Conservation (phyloP, 495 filamentous ascomycete species). For the Neurospora sp. region DNA sequence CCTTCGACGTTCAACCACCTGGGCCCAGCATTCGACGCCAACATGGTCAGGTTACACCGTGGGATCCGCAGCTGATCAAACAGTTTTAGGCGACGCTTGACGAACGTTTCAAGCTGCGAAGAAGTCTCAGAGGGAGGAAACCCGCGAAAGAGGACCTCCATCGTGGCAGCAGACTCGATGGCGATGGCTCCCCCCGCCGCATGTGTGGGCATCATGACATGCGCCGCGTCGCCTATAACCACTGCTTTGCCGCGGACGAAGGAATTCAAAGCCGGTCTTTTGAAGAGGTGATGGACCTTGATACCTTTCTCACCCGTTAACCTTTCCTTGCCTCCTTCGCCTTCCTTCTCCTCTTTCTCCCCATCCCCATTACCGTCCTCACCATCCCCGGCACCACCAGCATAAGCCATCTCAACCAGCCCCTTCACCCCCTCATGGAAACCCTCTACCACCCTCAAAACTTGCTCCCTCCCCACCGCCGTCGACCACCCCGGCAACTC, state of each 20-base stretch:
- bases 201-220: constrained; percentile 23
- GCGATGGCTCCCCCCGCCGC: constrained; percentile 17
- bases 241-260: constrained; percentile 17
- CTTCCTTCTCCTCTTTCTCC: too few species aligned
- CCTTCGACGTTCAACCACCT: constrained; percentile 13
- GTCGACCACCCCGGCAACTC: constrained; percentile 11
- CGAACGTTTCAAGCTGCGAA: not conserved
- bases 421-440: constrained; percentile 10
- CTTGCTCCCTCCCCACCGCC: constrained; percentile 4
- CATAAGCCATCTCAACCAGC: constrained; percentile 13
- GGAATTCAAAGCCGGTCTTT: constrained; percentile 6
- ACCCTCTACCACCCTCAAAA: constrained; percentile 13
- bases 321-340: not conserved
- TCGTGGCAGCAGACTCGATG: constrained; percentile 17
- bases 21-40: constrained; percentile 19
- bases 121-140: not conserved
- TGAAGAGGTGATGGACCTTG: constrained; percentile 18
- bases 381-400: too few species aligned
- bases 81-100: constrained; percentile 7
- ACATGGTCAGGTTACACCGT: constrained; percentile 23
- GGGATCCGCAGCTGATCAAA: constrained; percentile 21
- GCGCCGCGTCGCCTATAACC: constrained; percentile 22
- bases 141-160: constrained; percentile 17
- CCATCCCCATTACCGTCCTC: not conserved
- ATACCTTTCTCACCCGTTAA: constrained; percentile 19